Base-by-base conservation (phyloP, 1,284 basidiomycete genomes). In the Moniliella sp. region DNA sequence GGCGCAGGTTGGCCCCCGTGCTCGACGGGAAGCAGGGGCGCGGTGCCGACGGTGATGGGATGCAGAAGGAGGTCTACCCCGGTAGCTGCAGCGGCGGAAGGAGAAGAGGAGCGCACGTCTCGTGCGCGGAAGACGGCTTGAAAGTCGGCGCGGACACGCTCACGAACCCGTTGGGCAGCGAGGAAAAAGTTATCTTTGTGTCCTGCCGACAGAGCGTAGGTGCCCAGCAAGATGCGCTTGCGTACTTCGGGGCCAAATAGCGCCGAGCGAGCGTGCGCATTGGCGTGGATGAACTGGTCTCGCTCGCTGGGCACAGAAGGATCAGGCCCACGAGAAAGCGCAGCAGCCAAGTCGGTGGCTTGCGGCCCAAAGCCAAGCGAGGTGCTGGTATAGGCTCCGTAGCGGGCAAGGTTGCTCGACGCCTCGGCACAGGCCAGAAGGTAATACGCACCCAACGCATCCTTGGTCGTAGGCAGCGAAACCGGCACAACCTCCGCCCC, bases 161-260 rank as follows among this genome's bases (percentile, higher is more conserved):
- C 67, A 1, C 88, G 72, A 13, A 93, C 69, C 12, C 73, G 68
- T 39, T 84, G 76, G 0, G 91, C 84, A 63, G 88, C 79, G 3
- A 94, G 68, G 57, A 84, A 94, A 60, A 88, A 93, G 56, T 91
- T 93, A 63, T 94, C 78, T n/a, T n/a, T n/a, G n/a, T n/a, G n/a
- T n/a, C n/a, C n/a, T n/a, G n/a, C 82, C 0, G 78, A 78, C 12
- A 97, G 65, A 1, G 84, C 80, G 56, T 88, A 83, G 0, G 83
- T 83, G 0, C 88, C 88, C 1, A 94, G 66, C n/a, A 94, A 55
- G 11, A 97, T 74, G 1, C 88, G 73, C 49, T 76, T 77, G 60
- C 75, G 70, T 1, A 86, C 86, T 58, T 97, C 88, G 1, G 57
- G 50, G 1, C 88, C 88, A 43, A 94, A 88, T 5, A 49, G 74